These are phyloP conservation scores for Malassezia dermatis DNA, from an alignment of 1,284 basidiomycete species.

Conservation along the genomic window DNA sequence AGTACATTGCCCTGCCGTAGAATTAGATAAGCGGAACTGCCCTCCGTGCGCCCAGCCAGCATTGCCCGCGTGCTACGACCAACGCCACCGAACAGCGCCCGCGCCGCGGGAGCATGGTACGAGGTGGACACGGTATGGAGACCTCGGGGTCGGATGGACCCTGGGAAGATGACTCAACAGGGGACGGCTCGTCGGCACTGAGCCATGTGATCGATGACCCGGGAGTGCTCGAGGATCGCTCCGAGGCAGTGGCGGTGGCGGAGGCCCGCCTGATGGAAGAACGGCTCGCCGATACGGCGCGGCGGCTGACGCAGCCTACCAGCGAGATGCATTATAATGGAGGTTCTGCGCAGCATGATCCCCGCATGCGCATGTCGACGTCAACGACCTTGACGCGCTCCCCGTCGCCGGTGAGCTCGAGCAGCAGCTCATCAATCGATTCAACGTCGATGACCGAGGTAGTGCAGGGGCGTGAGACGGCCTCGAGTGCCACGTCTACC, in stretches of 20 bases:
- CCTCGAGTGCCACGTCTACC: constrained; percentile 2
- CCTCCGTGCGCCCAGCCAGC: not conserved
- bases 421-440: constrained; percentile 7
- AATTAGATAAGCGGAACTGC: constrained; percentile 5
- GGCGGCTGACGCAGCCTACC: not conserved
- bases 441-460: not conserved
- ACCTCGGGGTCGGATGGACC: not conserved
- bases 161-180: not conserved
- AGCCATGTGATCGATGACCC: not conserved
- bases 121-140: not conserved
- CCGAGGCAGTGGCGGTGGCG: constrained; percentile 1
- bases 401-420: not conserved
- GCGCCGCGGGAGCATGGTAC: not conserved
- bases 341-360: not conserved
- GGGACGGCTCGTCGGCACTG: not conserved
- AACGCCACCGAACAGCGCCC: not conserved
- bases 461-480: not conserved
- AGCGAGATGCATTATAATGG: not conserved
- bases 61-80: not conserved
- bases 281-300: not conserved
- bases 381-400: not conserved
- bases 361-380: not conserved
- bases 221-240: not conserved
- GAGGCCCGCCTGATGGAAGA: not conserved
- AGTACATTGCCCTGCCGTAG: constrained; percentile 68